Base-by-base conservation (phyloP, 768 basidiomycete genomes). In the Kwoniella shandongensis region DNA sequence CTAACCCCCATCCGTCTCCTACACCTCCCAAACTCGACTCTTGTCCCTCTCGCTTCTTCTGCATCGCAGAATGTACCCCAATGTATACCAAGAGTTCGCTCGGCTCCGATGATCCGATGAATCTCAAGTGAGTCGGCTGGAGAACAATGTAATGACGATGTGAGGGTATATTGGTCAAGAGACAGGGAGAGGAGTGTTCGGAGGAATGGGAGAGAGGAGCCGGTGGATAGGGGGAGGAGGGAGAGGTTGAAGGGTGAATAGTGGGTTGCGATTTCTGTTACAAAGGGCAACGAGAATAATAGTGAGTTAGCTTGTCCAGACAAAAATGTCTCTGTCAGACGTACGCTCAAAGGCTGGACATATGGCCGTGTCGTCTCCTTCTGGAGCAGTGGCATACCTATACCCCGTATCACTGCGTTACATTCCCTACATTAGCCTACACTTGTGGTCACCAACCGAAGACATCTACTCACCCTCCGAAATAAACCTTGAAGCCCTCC, bases 261-360 rank as follows among this genome's bases (percentile, higher is more conserved):
- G 25, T 62, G 59, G 13, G 59, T 41, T 11, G 70, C 68, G 52
- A 76, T 76, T 41, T 73, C 74, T 75, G 50, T n/a, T n/a, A n/a
- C n/a, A 15, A 32, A 23, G 18, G 26, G 47, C 35, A 57, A 32
- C 39, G 30, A 49, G 23, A 45, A n/a, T 7, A 32, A 26, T 1
- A n/a, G 18, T 10, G 13, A n/a, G 20, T 38, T 39, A 42, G 39
- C 11, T 11, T 38, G 18, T 15, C 20, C 6, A 38, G 29, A 23
- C 26, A 17, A n/a, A 18, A 10, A 18, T 27, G 26, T 32, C 51
- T 13, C 27, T 20, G 22, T 5, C 32, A 3, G 6, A 60, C 65
- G 40, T 46, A 76, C 74, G 62, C 44, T 69, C 38, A 46, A 76
- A 76, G 8, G 75, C 75, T 7, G 75, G 75, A 61, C 75, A 76